Base-by-base conservation (phyloP, 2,329 filamentous ascomycete genomes). In the Davidsoniella australis region DNA sequence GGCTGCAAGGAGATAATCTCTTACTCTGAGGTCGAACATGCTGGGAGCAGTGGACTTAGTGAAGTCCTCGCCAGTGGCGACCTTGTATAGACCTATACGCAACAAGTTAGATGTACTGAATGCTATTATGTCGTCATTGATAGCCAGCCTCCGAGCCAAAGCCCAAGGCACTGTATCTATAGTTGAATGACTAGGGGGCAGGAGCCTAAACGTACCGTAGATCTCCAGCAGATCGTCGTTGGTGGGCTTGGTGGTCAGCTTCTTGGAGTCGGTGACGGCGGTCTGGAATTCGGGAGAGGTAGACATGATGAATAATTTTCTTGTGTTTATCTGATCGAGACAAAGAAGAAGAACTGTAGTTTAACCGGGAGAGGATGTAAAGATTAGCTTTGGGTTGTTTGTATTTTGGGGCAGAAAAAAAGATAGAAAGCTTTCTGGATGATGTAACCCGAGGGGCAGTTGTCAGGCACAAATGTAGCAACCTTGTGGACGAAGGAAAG, bases 1-100 rank as follows among this genome's bases (percentile, higher is more conserved):
- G 29, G 12, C 29, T 33, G 29, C 29, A 33, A 33, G 12, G 4
- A 33, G 12, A 33, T 9, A 33, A 4, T 12, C 3, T 33, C 66
- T 51, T 65, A 78, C 79, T 70, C 78, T 79, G 53, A 86, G 60
- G 64, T 85, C 76, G 60, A 85, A 84, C 67, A 78, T 73, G 66
- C 81, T 78, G 26, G 80, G 80, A 55, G 66, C 63, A 50, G 71
- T 56, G 57, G 80, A 79, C 55, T 61, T 64, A 55, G 60, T 54
- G 59, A 79, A 67, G 60, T 80, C 72, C 61, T 78, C 75, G 58
- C 67, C 72, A 52, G 61, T 71, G 52, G 64, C 69, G 55, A 75
- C 63, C 66, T 79, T 80, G 71, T 64, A 80, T 52, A 78, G 69
- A 56, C 60, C 76, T 79, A 55, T 43, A 26, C 17, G n/a, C 18